Base-by-base conservation (phyloP, 306 rosid species). In the Quercus suber region DNA sequence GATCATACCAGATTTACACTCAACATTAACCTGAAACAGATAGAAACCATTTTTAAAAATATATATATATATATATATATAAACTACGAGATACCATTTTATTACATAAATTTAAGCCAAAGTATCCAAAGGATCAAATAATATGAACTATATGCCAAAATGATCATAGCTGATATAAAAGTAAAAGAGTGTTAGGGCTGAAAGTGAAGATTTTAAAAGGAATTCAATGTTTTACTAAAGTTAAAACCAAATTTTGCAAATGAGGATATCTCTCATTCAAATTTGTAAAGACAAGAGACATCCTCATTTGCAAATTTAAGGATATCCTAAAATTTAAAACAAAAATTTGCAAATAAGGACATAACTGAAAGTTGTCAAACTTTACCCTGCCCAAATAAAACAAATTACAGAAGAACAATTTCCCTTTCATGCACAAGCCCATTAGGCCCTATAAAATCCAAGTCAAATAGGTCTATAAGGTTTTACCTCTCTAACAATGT, bases 401-500 rank as follows among this genome's bases (percentile, higher is more conserved):
- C 1, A 45, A 69, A 75, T 19, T 63, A 23, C 12, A 65, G 11
- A 81, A 51, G 30, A 74, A 63, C 59, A 37, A 23, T 49, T 56
- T 45, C 12, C 27, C 15, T 10, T 60, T 23, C 67, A 25, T 60
- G 67, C 27, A 1, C 7, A 5, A 60, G 53, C 17, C 30, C 51
- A 35, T 9, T 21, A 18, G 45, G 45, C 71, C 21, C 30, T 21
- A 19, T 31, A 5, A 12, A 68, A 55, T 9, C 8, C 72, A 33
- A 68, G 51, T 23, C 12, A 64, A 64, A 64, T 0, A 69, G 31
- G 80, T 28, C 43, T 14, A 28, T n/a, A 69, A 79, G 56, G 4
- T 70, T 73, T 77, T 90, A 96, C 99, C 99, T 96, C 99, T 80
- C 97, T 88, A 73, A 96, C 97, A 78, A 96, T 89, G 81, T 96